Evolutionary conservation across 352 stramenopile genomes (phyloP).

Genomic region (Phytophthora hibernalis): DNA sequence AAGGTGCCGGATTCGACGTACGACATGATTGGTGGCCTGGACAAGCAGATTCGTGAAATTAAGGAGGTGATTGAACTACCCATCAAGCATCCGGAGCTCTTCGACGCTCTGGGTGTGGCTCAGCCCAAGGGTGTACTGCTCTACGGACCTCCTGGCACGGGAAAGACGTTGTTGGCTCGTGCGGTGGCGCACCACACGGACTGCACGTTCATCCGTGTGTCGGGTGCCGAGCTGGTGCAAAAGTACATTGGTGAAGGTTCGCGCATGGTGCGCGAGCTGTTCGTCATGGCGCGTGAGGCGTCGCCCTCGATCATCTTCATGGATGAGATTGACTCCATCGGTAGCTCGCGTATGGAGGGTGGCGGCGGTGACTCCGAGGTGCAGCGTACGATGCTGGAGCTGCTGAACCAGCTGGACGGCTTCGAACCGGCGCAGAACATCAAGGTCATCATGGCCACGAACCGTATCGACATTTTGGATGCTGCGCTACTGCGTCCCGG

Average conservation of each 20-base stretch:
- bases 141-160: slow-evolving; percentile 97
- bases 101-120: slow-evolving; percentile 98
- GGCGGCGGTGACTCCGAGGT: slow-evolving; percentile 98
- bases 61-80: slow-evolving; percentile 99
- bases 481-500: slow-evolving; percentile 96
- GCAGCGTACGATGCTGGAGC: slow-evolving; percentile 99
- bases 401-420: slow-evolving; percentile 98
- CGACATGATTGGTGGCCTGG: slow-evolving; percentile 99
- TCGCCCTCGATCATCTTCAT: slow-evolving; percentile 99
- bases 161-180: slow-evolving; percentile 98
- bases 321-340: slow-evolving; percentile 99
- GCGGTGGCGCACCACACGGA: slow-evolving; percentile 99
- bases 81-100: slow-evolving; percentile 99
- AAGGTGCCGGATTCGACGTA: slow-evolving; percentile 99
- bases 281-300: slow-evolving; percentile 98
- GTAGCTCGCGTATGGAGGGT: slow-evolving; percentile 92
- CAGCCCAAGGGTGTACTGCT: slow-evolving; percentile 97
- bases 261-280: slow-evolving; percentile 99
- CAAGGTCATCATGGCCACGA: slow-evolving; percentile 99
- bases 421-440: slow-evolving; percentile 98
- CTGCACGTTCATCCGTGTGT: slow-evolving; percentile 99
- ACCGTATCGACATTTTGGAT: slow-evolving; percentile 99
- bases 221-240: slow-evolving; percentile 98
- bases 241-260: slow-evolving; percentile 99
- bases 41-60: slow-evolving; percentile 99